phyloP scores from a whole-genome alignment of 805 yeast species.

The Cephaloascus albidus region DNA sequence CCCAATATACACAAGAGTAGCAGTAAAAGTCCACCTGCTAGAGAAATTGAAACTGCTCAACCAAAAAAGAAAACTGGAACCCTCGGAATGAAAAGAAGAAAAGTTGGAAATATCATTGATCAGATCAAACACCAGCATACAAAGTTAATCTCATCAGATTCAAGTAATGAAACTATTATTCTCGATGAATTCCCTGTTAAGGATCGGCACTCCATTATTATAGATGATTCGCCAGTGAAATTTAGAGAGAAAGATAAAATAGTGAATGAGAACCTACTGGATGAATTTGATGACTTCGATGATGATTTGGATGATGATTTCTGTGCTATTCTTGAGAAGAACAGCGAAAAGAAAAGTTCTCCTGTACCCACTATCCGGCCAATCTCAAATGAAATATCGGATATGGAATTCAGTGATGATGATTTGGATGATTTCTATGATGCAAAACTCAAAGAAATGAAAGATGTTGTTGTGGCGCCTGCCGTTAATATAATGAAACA shows the following conservation, averaged over 20 bases:
- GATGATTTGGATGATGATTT: constrained; percentile 10
- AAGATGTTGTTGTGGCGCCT: not conserved
- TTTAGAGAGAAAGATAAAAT: constrained; percentile 5
- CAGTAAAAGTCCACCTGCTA: not conserved
- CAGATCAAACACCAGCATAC: constrained; percentile 6
- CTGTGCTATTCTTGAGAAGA: constrained; percentile 12
- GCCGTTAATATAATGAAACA: not conserved
- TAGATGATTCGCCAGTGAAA: constrained; percentile 1
- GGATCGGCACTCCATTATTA: not conserved
- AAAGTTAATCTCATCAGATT: constrained; percentile 1
- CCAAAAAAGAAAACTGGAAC: constrained; percentile 4
- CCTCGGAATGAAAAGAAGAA: constrained; percentile 10
- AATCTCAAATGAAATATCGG: not conserved
- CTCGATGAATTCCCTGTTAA: constrained; percentile 1
- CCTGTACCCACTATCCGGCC: not conserved
- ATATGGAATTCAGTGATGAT: not conserved
- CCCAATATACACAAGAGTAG: no score
- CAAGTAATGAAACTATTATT: not conserved
- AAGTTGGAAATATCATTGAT: constrained; percentile 6
- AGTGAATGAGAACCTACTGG: not conserved
- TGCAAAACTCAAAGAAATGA: not conserved
- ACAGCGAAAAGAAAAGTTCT: not conserved
- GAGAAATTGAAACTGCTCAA: not conserved
- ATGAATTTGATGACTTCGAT: constrained; percentile 2
- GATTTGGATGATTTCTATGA: not conserved